These are phyloP conservation scores for Paramecium pentaurelia DNA, from an alignment of 73 alveolate genomes.

Conservation along the genomic window DNA sequence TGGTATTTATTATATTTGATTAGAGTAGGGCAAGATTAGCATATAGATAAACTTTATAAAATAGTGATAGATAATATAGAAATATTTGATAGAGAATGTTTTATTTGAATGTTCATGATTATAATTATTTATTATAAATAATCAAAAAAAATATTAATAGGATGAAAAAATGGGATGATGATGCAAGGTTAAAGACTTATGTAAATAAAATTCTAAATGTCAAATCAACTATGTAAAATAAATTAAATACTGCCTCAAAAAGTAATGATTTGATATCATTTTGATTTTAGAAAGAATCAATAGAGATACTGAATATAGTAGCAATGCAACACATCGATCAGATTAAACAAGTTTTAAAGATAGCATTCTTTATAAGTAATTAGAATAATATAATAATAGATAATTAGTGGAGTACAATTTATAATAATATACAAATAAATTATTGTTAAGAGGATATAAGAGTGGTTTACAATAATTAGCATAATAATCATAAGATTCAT, in stretches of 20 bases:
- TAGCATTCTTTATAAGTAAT: not conserved
- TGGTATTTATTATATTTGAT: not conserved
- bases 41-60: not conserved
- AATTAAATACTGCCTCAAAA: not conserved
- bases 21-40: not conserved
- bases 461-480: not conserved
- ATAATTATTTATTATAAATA: not conserved
- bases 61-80: not conserved
- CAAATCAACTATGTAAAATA: not conserved
- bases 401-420: not conserved
- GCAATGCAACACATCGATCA: not conserved
- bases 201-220: not conserved
- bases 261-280: not conserved
- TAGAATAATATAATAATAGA: not conserved
- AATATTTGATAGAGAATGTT: not conserved
- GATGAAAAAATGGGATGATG: constrained; percentile 44
- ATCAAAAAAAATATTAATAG: not conserved
- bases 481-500: not conserved
- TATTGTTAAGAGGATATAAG: constrained; percentile 24
- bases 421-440: constrained; percentile 26
- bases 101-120: not conserved
- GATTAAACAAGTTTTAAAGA: not conserved
- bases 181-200: not conserved
- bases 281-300: not conserved
- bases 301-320: constrained; percentile 19